Evolutionary conservation across 1,139 yeast genomes (phyloP).

Genomic region (Kurtzmaniella quercitrusa): DNA sequence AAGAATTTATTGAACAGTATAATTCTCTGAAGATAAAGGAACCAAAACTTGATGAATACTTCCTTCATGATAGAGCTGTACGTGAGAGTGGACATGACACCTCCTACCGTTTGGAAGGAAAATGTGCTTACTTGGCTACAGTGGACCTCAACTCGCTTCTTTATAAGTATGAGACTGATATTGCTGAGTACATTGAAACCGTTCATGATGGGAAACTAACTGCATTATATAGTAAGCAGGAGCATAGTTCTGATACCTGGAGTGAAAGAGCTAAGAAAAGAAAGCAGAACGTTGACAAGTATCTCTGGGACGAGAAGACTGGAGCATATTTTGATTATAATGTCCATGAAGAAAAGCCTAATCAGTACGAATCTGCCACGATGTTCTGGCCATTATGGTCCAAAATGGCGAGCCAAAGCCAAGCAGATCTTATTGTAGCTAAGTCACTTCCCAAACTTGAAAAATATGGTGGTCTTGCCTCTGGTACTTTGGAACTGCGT

Average conservation of each 20-base stretch:
- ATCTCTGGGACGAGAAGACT: slow-evolving; percentile 79
- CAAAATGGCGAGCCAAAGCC: slow-evolving; percentile 64
- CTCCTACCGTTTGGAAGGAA: slow-evolving; percentile 82
- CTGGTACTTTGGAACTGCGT: slow-evolving; percentile 76
- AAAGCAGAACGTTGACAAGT: slow-evolving; percentile 55
- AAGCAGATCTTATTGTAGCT: slow-evolving; percentile 61
- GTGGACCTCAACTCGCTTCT: slow-evolving; percentile 83
- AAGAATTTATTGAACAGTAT: slow-evolving; percentile 70
- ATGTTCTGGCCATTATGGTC: slow-evolving; percentile 94
- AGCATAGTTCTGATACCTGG: slow-evolving; percentile 61
- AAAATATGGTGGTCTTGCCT: slow-evolving; percentile 82
- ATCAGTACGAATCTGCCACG: slow-evolving; percentile 81
- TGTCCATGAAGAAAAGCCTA: slow-evolving; percentile 50
- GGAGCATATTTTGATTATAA: slow-evolving; percentile 86
- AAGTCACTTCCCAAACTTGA: slow-evolving; percentile 71
- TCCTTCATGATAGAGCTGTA: slow-evolving; percentile 90
- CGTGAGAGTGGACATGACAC: slow-evolving; percentile 98
- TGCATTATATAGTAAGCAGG: slow-evolving; percentile 17
- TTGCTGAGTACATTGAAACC: slow-evolving; percentile 64
- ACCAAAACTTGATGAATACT: slow-evolving; percentile 81
- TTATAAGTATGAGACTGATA: slow-evolving; percentile 87
- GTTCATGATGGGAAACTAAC: slow-evolving; percentile 36
- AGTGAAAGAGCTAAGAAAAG: slow-evolving; percentile 49
- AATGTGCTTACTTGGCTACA: slow-evolving; percentile 86
- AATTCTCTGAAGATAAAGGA: slow-evolving; percentile 64